Conservation (phyloP, 305 asterid species). For the Petunia hybrid region DNA sequence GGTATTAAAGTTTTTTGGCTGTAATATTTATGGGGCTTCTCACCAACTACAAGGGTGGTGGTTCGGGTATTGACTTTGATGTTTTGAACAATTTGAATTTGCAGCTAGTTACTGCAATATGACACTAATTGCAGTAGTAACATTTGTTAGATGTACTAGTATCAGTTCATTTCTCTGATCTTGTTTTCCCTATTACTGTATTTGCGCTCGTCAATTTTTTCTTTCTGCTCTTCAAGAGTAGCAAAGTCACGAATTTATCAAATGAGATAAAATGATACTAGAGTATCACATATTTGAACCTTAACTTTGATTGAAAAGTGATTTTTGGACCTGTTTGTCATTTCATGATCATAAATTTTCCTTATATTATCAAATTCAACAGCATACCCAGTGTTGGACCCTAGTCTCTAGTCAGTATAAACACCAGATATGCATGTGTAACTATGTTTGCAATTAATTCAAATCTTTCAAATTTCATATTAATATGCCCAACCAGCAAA, state of each 20-base stretch:
- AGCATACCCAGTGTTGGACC: not conserved
- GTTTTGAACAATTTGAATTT: not conserved
- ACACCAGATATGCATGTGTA: not conserved
- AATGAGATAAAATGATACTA: no score
- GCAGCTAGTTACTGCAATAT: not conserved
- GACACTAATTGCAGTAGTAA: not conserved
- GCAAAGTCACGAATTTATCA: no score
- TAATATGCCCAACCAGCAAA: constrained; percentile 19
- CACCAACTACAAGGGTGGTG: constrained; percentile 36
- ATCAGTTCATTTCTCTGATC: not conserved
- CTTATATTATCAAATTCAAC: no score
- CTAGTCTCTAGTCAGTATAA: not conserved
- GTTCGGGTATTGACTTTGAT: constrained; percentile 98
- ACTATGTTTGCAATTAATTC: not conserved
- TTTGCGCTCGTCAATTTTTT: no score
- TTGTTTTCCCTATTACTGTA: not conserved
- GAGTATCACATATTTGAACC: no score
- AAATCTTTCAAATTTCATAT: constrained; percentile 20
- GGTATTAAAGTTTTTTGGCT: constrained; percentile 36
- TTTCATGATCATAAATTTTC: no score
- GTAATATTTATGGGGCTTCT: constrained; percentile 53
- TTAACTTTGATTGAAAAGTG: no score
- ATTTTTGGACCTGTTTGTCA: no score
- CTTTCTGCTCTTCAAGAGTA: not conserved
- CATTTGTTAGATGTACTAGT: not conserved